Evolutionary conservation across 352 stramenopile species (phyloP).

Genomic region (Phytophthora uliginosa): DNA sequence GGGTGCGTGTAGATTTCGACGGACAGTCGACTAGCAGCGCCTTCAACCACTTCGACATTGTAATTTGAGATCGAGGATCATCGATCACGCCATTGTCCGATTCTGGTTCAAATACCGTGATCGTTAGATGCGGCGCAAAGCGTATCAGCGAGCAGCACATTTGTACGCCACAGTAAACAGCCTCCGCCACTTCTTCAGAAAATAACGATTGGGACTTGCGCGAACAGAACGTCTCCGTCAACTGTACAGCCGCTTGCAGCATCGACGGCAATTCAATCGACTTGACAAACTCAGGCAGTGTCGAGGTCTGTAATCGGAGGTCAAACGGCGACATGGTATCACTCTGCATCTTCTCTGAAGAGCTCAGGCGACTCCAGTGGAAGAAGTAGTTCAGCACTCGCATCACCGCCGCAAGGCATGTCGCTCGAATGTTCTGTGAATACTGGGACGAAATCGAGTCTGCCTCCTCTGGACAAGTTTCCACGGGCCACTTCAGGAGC

Average conservation of each 20-base stretch:
- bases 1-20: slow-evolving; percentile 26
- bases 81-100: background rate
- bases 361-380: slow-evolving; percentile 21
- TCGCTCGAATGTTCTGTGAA: slow-evolving; percentile 45
- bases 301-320: slow-evolving; percentile 34
- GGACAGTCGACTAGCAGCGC: slow-evolving; percentile 39
- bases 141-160: slow-evolving; percentile 37
- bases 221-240: slow-evolving; percentile 18
- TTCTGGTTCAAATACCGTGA: slow-evolving; percentile 16
- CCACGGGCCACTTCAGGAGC: slow-evolving; percentile 39
- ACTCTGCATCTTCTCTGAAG: background rate
- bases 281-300: slow-evolving; percentile 46
- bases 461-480: background rate
- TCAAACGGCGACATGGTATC: slow-evolving; percentile 38
- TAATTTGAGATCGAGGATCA: background rate
- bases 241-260: slow-evolving; percentile 18
- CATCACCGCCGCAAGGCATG: slow-evolving; percentile 65
- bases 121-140: slow-evolving; percentile 23
- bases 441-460: slow-evolving; percentile 36
- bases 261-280: slow-evolving; percentile 34
- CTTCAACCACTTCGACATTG: slow-evolving; percentile 29
- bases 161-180: slow-evolving; percentile 30
- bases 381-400: slow-evolving; percentile 59
- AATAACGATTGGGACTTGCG: slow-evolving; percentile 6
- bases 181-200: slow-evolving; percentile 39